These are phyloP conservation scores for Boletus edulis DNA, from an alignment of 768 basidiomycete genomes.

Conservation along the genomic window DNA sequence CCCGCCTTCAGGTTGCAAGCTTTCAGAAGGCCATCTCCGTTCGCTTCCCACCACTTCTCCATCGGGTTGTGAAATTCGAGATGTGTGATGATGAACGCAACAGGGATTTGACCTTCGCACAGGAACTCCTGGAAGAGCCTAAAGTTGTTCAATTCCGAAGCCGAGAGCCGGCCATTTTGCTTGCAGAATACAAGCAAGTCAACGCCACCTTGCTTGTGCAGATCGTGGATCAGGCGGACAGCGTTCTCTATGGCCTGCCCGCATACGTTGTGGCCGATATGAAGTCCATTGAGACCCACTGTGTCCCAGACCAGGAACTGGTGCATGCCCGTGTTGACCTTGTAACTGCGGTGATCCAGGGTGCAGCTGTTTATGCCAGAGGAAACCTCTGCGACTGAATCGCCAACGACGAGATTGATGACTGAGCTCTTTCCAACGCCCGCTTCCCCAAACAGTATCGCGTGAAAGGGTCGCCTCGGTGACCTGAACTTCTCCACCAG, in stretches of 20 bases:
- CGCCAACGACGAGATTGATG: constrained; percentile 38
- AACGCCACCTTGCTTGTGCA: constrained; percentile 33
- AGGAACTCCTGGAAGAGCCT: constrained; percentile 37
- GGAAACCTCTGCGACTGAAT: constrained; percentile 23
- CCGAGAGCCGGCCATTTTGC: constrained; percentile 28
- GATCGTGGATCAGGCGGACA: constrained; percentile 27
- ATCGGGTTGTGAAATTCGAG: constrained; percentile 31
- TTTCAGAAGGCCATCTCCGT: constrained; percentile 15
- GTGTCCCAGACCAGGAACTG: constrained; percentile 34
- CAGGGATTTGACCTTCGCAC: constrained; percentile 36
- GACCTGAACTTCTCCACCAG: constrained; percentile 13
- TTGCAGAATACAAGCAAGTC: constrained; percentile 40
- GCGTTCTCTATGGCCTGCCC: constrained; percentile 25
- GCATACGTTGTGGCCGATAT: constrained; percentile 3
- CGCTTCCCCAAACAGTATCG: constrained; percentile 40
- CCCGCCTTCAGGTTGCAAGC: constrained; percentile 6
- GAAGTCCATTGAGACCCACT: constrained; percentile 26
- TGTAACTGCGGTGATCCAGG: constrained; percentile 25
- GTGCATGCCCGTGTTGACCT: constrained; percentile 15
- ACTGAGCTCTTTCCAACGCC: constrained; percentile 42
- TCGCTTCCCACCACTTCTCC: constrained; percentile 33
- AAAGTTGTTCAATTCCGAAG: constrained; percentile 30
- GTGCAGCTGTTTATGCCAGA: constrained; percentile 33
- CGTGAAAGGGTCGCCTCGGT: constrained; percentile 21
- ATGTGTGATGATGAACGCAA: constrained; percentile 39